Percentiles rank a stretch among this genome's conserved stretches.
Conservation (phyloP, 768 basidiomycete species). For the Brasilioporus rufonigricans region DNA sequence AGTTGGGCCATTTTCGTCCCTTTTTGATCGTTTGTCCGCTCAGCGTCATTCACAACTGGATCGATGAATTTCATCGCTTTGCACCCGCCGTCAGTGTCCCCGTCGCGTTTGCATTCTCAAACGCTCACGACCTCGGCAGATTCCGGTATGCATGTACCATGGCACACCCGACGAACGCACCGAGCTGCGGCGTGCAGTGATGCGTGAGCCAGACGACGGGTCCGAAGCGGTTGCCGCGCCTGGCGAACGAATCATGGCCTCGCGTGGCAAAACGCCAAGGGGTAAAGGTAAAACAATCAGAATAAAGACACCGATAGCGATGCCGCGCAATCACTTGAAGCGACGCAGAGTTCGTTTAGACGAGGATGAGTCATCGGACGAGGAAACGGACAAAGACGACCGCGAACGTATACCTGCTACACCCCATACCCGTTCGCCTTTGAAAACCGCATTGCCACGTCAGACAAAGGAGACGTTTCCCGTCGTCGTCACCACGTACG, state of each 20-base stretch:
- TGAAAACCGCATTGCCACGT: not conserved
- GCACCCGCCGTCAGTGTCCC: conserved; percentile 61
- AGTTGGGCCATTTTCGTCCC: conserved; percentile 63
- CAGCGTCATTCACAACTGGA: conserved; percentile 92
- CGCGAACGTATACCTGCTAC: conserved; percentile 18
- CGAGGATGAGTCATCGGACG: conserved; percentile 7
- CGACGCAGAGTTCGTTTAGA: conserved; percentile 19
- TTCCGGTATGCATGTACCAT: conserved; percentile 89
- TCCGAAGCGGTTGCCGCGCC: conserved; percentile 20
- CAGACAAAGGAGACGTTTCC: conserved; percentile 53
- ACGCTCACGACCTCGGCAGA: conserved; percentile 38
- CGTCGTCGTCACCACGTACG: conserved; percentile 87
- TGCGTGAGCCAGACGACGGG: conserved; percentile 38
- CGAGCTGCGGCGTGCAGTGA: conserved; percentile 64
- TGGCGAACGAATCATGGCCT: conserved; percentile 25
- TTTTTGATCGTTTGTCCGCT: conserved; percentile 92
- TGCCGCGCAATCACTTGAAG: conserved; percentile 7
- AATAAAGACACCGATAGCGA: conserved; percentile 11
- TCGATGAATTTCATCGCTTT: conserved; percentile 79
- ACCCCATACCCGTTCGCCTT: conserved; percentile 13
- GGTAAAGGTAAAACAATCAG: conserved; percentile 15
- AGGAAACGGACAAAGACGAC: conserved; percentile 11
- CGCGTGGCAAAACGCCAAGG: conserved; percentile 19
- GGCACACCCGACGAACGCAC: conserved; percentile 81
- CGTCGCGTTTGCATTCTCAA: not conserved